phyloP scores from a whole-genome alignment of 345 rosid species.

The Kandelia obovata region DNA sequence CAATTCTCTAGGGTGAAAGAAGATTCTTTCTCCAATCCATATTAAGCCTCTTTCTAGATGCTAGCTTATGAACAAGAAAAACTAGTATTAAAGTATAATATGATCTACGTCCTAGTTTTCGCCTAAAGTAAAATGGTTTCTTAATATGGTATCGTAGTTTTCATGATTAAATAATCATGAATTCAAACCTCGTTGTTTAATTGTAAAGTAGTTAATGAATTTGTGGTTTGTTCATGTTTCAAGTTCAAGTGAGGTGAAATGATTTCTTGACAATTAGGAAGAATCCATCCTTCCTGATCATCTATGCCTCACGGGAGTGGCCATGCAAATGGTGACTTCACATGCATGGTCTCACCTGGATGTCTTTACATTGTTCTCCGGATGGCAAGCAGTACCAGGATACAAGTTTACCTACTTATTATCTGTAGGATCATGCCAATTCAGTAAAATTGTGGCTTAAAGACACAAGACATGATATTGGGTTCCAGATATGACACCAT shows the following conservation, averaged over 20 bases:
- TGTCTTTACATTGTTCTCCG: background rate
- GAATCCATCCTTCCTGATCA: conserved; percentile 13
- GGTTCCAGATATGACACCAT: background rate
- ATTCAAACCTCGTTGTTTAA: too few relatives aligned
- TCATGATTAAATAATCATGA: too few relatives aligned
- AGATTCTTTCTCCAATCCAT: conserved; percentile 26
- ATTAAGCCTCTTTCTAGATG: conserved; percentile 1
- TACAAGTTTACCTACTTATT: background rate
- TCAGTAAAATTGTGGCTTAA: background rate
- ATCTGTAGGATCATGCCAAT: background rate
- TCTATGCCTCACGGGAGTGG: background rate
- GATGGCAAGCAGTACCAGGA: conserved; percentile 4
- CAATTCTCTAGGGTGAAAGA: conserved; percentile 2
- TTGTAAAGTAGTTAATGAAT: too few relatives aligned
- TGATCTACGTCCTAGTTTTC: too few relatives aligned
- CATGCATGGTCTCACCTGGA: background rate
- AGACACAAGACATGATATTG: background rate
- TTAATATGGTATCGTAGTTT: too few relatives aligned
- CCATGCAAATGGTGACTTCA: background rate
- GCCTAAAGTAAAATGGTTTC: too few relatives aligned
- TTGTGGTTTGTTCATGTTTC: too few relatives aligned
- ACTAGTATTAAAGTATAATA: background rate
- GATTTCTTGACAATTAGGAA: background rate
- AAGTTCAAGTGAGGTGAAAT: too few relatives aligned
- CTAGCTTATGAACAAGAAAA: background rate